Evolutionary conservation across 345 rosid genomes (phyloP).

Genomic region (Excoecaria agallocha): DNA sequence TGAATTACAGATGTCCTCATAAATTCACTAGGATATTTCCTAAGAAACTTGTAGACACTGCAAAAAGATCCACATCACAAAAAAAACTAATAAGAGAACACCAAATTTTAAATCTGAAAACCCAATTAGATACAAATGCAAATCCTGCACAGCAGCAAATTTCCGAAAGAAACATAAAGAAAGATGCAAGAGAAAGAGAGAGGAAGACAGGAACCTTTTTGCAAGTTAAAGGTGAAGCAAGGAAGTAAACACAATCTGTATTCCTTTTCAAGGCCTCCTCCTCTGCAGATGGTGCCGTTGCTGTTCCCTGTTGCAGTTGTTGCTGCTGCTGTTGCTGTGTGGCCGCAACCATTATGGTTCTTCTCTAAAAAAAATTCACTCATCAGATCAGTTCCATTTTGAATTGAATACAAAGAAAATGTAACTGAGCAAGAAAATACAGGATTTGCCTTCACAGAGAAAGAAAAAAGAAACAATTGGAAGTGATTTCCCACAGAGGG

Average conservation of each 20-base stretch:
- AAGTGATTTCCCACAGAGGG: background rate
- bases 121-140: slow-evolving; percentile 23
- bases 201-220: slow-evolving; percentile 56
- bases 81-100: background rate
- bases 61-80: background rate
- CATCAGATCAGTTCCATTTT: background rate
- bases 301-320: slow-evolving; percentile 17
- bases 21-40: slow-evolving; percentile 1
- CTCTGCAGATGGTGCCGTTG: slow-evolving; percentile 38
- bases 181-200: background rate
- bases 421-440: background rate
- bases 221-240: slow-evolving; percentile 96
- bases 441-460: background rate
- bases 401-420: background rate
- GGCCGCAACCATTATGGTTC: slow-evolving; percentile 54
- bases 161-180: background rate
- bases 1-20: too few species aligned
- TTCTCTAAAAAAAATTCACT: slow-evolving; percentile 1
- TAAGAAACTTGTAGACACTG: background rate
- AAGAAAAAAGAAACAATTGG: background rate
- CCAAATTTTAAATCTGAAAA: slow-evolving; percentile 36
- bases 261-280: slow-evolving; percentile 87
- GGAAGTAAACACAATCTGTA: slow-evolving; percentile 95
- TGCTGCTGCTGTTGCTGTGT: slow-evolving; percentile 42
- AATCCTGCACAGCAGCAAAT: slow-evolving; percentile 9